Evolutionary conservation across 1,139 yeast genomes (phyloP).

Genomic region (Blastobotrys proliferans): DNA sequence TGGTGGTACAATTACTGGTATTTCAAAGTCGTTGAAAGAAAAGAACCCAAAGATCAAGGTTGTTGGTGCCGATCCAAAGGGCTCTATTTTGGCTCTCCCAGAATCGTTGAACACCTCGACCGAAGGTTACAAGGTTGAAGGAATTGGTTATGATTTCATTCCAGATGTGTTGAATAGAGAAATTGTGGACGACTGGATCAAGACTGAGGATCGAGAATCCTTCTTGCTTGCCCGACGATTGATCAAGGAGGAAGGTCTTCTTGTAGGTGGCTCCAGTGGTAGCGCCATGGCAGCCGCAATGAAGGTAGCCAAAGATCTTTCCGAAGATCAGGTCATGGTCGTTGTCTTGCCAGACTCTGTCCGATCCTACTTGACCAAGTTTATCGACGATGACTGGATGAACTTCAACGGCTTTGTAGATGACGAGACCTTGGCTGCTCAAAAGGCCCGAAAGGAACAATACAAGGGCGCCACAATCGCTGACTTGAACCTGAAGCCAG

Average conservation of each 20-base stretch:
- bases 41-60: conserved; percentile 59
- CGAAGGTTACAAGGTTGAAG: conserved; percentile 74
- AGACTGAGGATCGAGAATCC: conserved; percentile 80
- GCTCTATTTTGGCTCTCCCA: conserved; percentile 81
- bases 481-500: conserved; percentile 76
- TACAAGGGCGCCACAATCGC: conserved; percentile 59
- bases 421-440: conserved; percentile 43
- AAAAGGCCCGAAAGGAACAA: conserved; percentile 43
- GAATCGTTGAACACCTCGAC: conserved; percentile 58
- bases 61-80: conserved; percentile 83
- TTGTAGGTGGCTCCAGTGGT: conserved; percentile 88
- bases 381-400: conserved; percentile 93
- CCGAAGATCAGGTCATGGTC: conserved; percentile 72
- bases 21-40: conserved; percentile 71
- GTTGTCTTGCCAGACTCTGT: conserved; percentile 85
- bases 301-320: conserved; percentile 62
- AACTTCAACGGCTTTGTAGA: conserved; percentile 66
- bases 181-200: conserved; percentile 74
- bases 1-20: conserved; percentile 80
- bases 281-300: conserved; percentile 80
- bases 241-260: conserved; percentile 79
- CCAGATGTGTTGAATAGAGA: conserved; percentile 75
- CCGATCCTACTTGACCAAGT: conserved; percentile 82
- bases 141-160: conserved; percentile 86
- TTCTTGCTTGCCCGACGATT: conserved; percentile 79